Conservation (phyloP, 169 alveolate species). For the Plasmodium relictum region DNA sequence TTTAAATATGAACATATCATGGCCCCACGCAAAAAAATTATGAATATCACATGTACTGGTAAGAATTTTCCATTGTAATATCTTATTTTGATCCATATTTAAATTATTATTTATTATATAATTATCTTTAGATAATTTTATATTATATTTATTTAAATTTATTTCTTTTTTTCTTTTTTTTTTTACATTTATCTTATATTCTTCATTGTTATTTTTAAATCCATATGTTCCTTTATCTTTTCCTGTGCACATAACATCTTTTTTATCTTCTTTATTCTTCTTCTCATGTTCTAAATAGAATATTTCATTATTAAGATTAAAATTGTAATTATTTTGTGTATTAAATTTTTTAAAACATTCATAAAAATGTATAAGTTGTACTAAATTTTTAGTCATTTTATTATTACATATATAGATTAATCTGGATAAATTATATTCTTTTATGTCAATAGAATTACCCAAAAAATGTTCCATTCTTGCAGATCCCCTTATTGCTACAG, state of each 20-base stretch:
- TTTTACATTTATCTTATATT: background rate
- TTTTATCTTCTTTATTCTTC: background rate
- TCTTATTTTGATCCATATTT: background rate
- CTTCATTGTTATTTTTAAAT: background rate
- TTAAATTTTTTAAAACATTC: conserved; percentile 16
- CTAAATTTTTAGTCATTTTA: conserved; percentile 43
- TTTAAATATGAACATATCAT: conserved; percentile 65
- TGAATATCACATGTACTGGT: conserved; percentile 19
- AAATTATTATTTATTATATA: background rate
- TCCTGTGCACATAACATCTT: conserved; percentile 9
- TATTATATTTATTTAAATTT: conserved; percentile 22
- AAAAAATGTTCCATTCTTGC: conserved; percentile 53
- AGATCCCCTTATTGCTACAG: conserved; percentile 83
- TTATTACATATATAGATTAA: conserved; percentile 39
- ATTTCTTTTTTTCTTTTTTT: conserved; percentile 6
- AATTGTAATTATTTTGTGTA: background rate
- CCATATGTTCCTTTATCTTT: background rate
- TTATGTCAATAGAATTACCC: background rate
- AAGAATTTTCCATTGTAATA: conserved; percentile 36
- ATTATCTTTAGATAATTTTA: conserved; percentile 15
- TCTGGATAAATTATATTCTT: background rate
- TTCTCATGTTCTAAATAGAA: background rate
- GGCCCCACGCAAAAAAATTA: conserved; percentile 73
- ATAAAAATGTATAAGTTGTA: conserved; percentile 59
- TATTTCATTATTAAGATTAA: background rate